Evolutionary conservation across 1,284 basidiomycete genomes (phyloP), one percentile per base, ranked within the genome.

Genomic region (Sphagnurus paluster): DNA sequence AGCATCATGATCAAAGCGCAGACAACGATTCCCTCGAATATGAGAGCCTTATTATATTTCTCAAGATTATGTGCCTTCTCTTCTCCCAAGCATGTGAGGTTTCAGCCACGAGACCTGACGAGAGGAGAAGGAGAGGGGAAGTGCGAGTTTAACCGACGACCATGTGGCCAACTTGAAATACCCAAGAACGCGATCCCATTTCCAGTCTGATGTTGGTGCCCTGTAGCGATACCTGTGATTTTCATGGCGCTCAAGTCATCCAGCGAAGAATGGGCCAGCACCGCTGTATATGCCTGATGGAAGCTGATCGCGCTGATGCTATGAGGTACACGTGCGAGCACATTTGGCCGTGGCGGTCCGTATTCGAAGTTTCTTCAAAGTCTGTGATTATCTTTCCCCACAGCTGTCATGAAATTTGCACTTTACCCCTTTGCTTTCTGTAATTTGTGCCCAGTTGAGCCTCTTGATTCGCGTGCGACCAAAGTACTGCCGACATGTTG

Each of bases 81-180:
- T n/a, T 16, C 14, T 38, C 40, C 46, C 42, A 23, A n/a, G 16
- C 44, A 35, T 40, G 44, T 36, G 39, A 20, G n/a, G 32, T 17
- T 46, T n/a, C 24, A 41, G 25, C 38, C 44, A 46, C 38, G 29
- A 37, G 46, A 47, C 46, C 21, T 21, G n/a, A 41, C 39, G n/a
- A 37, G 25, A 13, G 40, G 29, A n/a, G n/a, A n/a, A n/a, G n/a
- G n/a, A n/a, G n/a, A n/a, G n/a, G 30, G n/a, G 35, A 47, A 47
- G 34, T 21, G 34, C 24, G 30, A 24, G 37, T 28, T 28, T 32
- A 23, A 39, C 35, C 39, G 28, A 42, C 8, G 24, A 33, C 11
- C 46, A 47, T 47, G 40, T 47, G 46, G 34, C 24, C 32, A n/a
- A 41, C n/a, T n/a, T n/a, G n/a, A n/a, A 29, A 30, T 3, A 34